Evolutionary conservation across 2,329 filamentous ascomycete genomes (phyloP).

Genomic region (Talaromyces islandicus): DNA sequence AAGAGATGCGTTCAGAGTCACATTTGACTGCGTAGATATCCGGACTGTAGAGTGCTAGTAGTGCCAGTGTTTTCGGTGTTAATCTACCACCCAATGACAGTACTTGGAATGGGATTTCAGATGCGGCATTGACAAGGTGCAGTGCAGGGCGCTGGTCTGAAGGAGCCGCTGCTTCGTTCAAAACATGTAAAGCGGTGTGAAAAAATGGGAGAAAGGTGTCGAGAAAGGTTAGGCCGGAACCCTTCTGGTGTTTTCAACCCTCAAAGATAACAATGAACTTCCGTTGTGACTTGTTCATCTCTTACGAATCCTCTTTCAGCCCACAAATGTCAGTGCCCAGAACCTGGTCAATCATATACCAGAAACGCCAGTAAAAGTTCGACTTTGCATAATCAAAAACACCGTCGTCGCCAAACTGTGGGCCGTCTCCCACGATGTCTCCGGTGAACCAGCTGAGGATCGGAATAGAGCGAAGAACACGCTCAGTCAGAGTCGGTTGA

Average conservation of each 20-base stretch:
- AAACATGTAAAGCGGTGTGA: neutral
- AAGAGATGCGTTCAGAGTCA: neutral
- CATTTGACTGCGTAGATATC: neutral
- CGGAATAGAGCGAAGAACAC: constrained; percentile 60
- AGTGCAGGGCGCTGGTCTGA: neutral
- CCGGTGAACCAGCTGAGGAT: constrained; percentile 66
- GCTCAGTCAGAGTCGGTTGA: constrained; percentile 59
- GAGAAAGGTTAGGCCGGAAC: neutral
- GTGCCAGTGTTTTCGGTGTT: neutral
- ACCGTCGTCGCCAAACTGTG: constrained; percentile 40
- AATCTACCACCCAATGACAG: neutral
- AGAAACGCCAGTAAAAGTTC: constrained; percentile 56
- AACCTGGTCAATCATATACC: constrained; percentile 50
- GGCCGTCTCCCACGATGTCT: constrained; percentile 43
- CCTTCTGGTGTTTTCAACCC: neutral
- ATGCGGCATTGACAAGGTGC: neutral
- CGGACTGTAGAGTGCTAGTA: neutral
- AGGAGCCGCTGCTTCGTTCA: neutral
- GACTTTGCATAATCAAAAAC: constrained; percentile 64
- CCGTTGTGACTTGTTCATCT: neutral
- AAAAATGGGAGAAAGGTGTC: neutral
- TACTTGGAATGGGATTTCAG: neutral
- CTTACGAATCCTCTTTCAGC: constrained; percentile 45
- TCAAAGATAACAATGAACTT: neutral
- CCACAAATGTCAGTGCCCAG: constrained; percentile 59